Percentiles rank a stretch among this genome's conserved stretches.
Evolutionary conservation across 1,139 yeast species (phyloP).

Genomic region (Zygosaccharomyces sapae): DNA sequence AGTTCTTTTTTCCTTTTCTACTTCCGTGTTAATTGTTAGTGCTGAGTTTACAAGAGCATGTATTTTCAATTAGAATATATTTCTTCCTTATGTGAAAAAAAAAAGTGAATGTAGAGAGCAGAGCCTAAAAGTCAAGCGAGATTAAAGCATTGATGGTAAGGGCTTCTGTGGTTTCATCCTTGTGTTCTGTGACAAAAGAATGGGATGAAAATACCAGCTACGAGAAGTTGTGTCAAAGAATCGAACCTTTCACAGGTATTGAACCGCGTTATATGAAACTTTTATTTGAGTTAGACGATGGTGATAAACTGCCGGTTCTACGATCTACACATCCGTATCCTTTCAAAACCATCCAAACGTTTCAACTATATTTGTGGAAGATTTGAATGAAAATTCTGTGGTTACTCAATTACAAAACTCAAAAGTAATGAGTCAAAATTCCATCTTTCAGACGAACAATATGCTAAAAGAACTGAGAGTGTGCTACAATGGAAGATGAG

Average conservation of each 20-base stretch:
- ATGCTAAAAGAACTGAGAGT: conserved; percentile 55
- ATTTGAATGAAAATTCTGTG: conserved; percentile 50
- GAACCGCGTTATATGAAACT: conserved; percentile 40
- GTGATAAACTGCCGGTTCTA: conserved; percentile 1
- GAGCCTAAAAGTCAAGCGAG: not conserved
- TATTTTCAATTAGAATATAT: not conserved
- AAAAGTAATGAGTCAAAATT: conserved; percentile 45
- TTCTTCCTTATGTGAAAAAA: conserved; percentile 1
- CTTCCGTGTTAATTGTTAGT: not conserved
- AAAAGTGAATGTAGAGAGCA: too few relatives aligned
- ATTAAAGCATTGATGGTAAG: conserved; percentile 8
- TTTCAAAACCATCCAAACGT: not conserved
- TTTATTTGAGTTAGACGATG: conserved; percentile 11
- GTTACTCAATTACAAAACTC: conserved; percentile 41
- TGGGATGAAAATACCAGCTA: conserved; percentile 63
- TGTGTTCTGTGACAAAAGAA: conserved; percentile 22
- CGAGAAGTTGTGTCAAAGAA: conserved; percentile 48
- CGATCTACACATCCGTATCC: too few relatives aligned
- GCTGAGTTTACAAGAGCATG: not conserved
- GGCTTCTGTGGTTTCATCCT: conserved; percentile 18
- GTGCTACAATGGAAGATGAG: conserved; percentile 74
- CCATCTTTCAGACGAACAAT: conserved; percentile 62
- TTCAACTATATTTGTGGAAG: conserved; percentile 49
- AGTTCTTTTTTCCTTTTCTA: not conserved
- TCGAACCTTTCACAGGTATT: conserved; percentile 78